Evolutionary conservation across 1,284 basidiomycete species (phyloP), one percentile per base, ranked within the genome.

Genomic region (Marasmius sp.): DNA sequence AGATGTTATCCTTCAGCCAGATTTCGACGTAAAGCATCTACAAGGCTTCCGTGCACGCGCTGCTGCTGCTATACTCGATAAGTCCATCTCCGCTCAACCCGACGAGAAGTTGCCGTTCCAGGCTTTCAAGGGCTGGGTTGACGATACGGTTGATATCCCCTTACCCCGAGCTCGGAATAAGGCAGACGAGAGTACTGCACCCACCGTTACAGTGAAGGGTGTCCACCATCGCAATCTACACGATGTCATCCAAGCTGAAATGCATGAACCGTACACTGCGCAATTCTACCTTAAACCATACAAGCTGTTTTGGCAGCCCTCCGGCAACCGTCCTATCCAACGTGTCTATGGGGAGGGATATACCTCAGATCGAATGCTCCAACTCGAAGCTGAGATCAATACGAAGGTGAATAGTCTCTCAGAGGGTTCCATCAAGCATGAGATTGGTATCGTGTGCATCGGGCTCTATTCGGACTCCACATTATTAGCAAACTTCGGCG

Each of bases 401-500:
- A 20, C n/a, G 3, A 18, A 50, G 20, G 27, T 18, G 6, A 38
- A 38, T 16, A 14, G 12, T 18, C 22, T 61, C 14, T 27, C 52
- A 11, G 37, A 55, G 33, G 33, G 52, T 11, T 18, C 38, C 49
- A 39, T 37, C 8, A 47, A 56, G 8, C 18, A 56, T 9, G 54
- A 63, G 14, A 48, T 34, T 16, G 59, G 57, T 9, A 55, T 63
- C 51, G 39, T 48, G 14, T 47, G 38, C 36, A 45, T 60, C 5
- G 60, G 57, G 53, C 18, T 66, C 10, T 65, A 62, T 59, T 70
- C 66, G 6, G 69, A 69, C 60, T 54, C 68, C 0, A 76, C 72
- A 6, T 70, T 72, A 45, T 59, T 76, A 7, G 65, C 74, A 0
- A 65, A 72, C 34, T 76, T 76, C 57, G 72, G 75, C 0, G 67